Base-by-base conservation (phyloP, 139 green algal genomes). In the Axilococcus clingmanii region DNA sequence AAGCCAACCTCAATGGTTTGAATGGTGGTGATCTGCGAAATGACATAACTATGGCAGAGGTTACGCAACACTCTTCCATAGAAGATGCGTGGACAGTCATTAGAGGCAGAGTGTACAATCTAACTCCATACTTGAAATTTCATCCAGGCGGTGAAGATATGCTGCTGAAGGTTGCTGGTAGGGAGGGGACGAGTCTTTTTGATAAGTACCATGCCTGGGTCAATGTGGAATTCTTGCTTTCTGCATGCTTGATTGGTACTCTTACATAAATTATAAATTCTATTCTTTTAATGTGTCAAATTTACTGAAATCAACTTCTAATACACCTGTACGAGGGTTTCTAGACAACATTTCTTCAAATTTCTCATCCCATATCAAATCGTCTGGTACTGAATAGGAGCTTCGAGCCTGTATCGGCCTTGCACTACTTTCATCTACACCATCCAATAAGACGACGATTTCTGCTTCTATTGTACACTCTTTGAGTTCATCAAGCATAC, bases 171-270 rank as follows among this genome's bases (percentile, higher is more conserved):
- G 69, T 72, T 0, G 71, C 79, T 7, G 92, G 92, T 23, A 84
- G 66, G 47, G 92, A 99, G 50, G 74, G 58, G 47, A 97, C 88
- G 0, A 61, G 69, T 0, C 66, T 96, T 14, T 97, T 97, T 57
- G 69, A 83, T 27, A 92, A 93, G 59, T 95, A 94, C 58, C 88
- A 96, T 57, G 56, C 75, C n/a, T 95, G 80, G 79, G 88, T 97
- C 2, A 94, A 96, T 64, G 55, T 63, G 4, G 75, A 89, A 22
- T 83, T 82, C 19, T 54, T 96, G 51, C 56, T 96, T 48, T 64
- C 78, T 16, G 76, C 77, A 55, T 93, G 82, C 68, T 40, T 83
- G 27, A 46, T 95, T 16, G 87, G 87, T 28, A 35, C 38, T 31
- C 14, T 57, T n/a, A 20, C 22, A 19, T 16, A 35, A 48, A 20